These are phyloP conservation scores for Phaeosphaeriaceae sp. DNA, from an alignment of 2,329 filamentous ascomycete genomes.

Conservation along the genomic window DNA sequence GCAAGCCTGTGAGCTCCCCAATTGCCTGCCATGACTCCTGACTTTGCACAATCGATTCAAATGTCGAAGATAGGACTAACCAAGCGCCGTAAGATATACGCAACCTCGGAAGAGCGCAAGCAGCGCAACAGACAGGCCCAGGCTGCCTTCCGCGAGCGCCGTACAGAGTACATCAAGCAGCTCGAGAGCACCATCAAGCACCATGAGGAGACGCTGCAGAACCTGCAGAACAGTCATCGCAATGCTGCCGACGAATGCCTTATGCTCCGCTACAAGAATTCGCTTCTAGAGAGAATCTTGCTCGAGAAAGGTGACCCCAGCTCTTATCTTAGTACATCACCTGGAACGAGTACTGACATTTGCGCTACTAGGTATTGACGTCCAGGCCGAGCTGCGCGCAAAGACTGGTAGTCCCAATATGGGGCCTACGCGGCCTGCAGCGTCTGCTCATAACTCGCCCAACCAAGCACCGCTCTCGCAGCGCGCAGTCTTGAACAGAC, in stretches of 20 bases:
- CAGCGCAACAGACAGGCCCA: constrained; percentile 97
- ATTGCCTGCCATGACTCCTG: constrained; percentile 31
- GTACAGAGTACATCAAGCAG: constrained; percentile 99
- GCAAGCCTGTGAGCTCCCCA: constrained; percentile 81
- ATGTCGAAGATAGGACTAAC: constrained; percentile 51
- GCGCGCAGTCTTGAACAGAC: constrained; percentile 80
- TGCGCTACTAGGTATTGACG: constrained; percentile 79
- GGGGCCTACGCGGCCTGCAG: constrained; percentile 65
- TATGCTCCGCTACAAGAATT: constrained; percentile 99
- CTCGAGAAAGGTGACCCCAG: constrained; percentile 82
- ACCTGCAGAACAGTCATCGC: constrained; percentile 90
- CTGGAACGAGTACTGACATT: constrained; percentile 25
- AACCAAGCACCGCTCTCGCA: constrained; percentile 74
- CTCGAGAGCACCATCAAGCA: constrained; percentile 96
- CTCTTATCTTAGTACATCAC: constrained; percentile 8
- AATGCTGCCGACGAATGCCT: constrained; percentile 95
- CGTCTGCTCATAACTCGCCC: constrained; percentile 64
- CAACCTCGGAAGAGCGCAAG: constrained; percentile 97
- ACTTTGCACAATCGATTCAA: constrained; percentile 28
- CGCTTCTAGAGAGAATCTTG: constrained; percentile 90
- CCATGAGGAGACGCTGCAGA: constrained; percentile 93
- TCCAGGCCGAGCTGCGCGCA: constrained; percentile 91
- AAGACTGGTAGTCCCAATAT: constrained; percentile 89
- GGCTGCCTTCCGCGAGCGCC: constrained; percentile 93
- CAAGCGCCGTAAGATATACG: constrained; percentile 79